Evolutionary conservation across 176 grass and related monocot genomes (phyloP).

Genomic region (Hordeum vulgare): MorexV3_pseudomolecules_assembly NC_058521.1:502134332-502134831

Average conservation of each 20-base stretch:
- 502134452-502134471: neutral
- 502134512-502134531: neutral
- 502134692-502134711: neutral
- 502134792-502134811: neutral
- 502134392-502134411: neutral
- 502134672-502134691: neutral
- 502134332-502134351: neutral
- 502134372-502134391: neutral
- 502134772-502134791: neutral
- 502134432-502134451: neutral
- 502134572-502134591: neutral
- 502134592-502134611: neutral
- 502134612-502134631: neutral
- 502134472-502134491: neutral
- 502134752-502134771: neutral
- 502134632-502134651: neutral
- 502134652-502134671: neutral
- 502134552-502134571: slow-evolving; percentile 9
- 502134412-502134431: neutral
- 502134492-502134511: neutral
- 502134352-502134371: neutral
- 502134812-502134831: neutral
- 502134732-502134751: neutral
- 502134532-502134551: slow-evolving; percentile 20
- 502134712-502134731: neutral